These are phyloP conservation scores for Tulasnella sp. DNA, from an alignment of 768 basidiomycete species.

Conservation along the genomic window DNA sequence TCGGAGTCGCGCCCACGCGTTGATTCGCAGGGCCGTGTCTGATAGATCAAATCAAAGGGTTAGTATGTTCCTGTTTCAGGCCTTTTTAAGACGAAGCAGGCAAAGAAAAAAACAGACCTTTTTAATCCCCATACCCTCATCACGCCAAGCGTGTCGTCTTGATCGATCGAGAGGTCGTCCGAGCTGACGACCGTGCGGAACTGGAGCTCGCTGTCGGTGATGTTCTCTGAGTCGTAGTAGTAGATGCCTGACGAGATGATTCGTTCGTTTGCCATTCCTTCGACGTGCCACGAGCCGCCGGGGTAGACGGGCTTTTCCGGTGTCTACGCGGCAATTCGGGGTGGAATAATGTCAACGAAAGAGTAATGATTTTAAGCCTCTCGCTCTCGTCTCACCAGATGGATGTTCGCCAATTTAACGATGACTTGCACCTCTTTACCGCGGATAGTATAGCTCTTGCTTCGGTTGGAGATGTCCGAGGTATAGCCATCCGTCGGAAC, in stretches of 20 bases:
- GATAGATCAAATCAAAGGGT: too few species aligned
- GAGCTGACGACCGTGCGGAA: constrained; percentile 34
- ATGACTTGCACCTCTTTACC: constrained; percentile 34
- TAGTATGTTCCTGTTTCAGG: too few species aligned
- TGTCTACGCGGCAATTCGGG: too few species aligned
- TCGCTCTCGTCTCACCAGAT: constrained; percentile 29
- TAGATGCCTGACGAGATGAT: too few species aligned
- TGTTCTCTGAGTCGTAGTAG: constrained; percentile 31
- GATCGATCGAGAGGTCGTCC: constrained; percentile 26
- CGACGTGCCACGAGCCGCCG: too few species aligned
- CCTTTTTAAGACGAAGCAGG: too few species aligned
- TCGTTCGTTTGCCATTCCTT: too few species aligned
- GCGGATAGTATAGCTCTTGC: background rate
- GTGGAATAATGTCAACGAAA: too few species aligned
- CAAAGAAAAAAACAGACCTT: background rate
- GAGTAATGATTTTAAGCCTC: too few species aligned
- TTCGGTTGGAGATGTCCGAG: background rate
- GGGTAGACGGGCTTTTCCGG: too few species aligned
- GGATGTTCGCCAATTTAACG: constrained; percentile 37
- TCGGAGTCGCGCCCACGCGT: background rate
- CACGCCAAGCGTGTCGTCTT: constrained; percentile 34
- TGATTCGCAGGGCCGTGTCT: background rate
- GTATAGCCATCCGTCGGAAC: background rate
- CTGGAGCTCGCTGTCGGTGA: constrained; percentile 34
- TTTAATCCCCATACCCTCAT: constrained; percentile 46